A percentile compares a stretch with the other conserved stretches of the same genome.
Evolutionary conservation across 2,329 filamentous ascomycete species (phyloP).

Genomic region (Cladophialophora bantiana): DNA sequence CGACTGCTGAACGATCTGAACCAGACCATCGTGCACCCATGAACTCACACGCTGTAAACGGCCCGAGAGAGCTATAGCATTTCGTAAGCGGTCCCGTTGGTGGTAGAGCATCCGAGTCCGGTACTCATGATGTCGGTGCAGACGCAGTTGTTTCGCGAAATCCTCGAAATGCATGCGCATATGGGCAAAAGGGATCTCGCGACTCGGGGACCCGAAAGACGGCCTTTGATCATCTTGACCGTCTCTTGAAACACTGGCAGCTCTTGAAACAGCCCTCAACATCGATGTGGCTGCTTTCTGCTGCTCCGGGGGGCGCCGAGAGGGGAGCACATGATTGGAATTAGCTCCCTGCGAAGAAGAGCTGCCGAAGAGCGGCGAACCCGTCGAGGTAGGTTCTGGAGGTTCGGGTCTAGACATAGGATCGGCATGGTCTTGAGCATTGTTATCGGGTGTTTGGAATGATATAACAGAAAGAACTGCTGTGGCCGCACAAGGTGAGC

Average conservation of each 20-base stretch:
- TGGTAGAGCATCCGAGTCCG: slow-evolving; percentile 51
- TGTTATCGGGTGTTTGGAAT: slow-evolving; percentile 22
- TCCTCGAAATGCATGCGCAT: slow-evolving; percentile 52
- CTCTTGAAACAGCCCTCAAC: slow-evolving; percentile 14
- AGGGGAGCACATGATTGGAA: slow-evolving; percentile 19
- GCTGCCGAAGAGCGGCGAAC: slow-evolving; percentile 18
- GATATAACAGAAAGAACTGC: slow-evolving; percentile 14
- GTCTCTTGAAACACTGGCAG: slow-evolving; percentile 1
- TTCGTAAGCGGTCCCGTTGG: slow-evolving; percentile 50
- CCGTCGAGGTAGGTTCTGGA: slow-evolving; percentile 32
- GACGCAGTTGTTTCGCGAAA: slow-evolving; percentile 52
- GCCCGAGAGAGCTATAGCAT: slow-evolving; percentile 53
- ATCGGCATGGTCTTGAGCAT: slow-evolving; percentile 36
- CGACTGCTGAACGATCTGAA: slow-evolving; percentile 54
- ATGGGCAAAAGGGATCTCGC: slow-evolving; percentile 36
- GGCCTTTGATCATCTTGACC: neutral
- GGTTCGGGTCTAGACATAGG: slow-evolving; percentile 37
- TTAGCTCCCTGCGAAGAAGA: slow-evolving; percentile 15
- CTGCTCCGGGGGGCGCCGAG: slow-evolving; percentile 7
- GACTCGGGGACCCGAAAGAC: neutral
- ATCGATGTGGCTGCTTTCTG: slow-evolving; percentile 4
- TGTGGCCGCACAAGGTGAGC: slow-evolving; percentile 23
- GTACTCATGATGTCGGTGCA: slow-evolving; percentile 51
- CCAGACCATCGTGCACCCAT: slow-evolving; percentile 53
- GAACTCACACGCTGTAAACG: slow-evolving; percentile 52